phyloP scores from a whole-genome alignment of 2,329 filamentous ascomycete species.

The Trichoderma guizhouense region DNA sequence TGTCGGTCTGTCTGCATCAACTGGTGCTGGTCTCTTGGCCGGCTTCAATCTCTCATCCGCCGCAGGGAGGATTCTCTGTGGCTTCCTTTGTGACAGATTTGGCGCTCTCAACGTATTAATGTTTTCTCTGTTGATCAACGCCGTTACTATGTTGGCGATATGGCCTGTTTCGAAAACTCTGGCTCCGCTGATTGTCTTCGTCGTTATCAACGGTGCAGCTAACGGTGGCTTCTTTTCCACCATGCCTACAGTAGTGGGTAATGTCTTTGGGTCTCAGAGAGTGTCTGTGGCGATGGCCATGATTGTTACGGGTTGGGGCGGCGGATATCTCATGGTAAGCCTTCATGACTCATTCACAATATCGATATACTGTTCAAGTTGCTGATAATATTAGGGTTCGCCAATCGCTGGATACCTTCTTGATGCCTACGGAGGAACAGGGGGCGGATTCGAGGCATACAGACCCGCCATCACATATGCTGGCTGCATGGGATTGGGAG shows the following conservation, averaged over 20 bases:
- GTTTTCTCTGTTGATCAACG: slow-evolving; percentile 46
- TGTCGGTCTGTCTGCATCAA: slow-evolving; percentile 46
- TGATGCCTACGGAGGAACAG: slow-evolving; percentile 48
- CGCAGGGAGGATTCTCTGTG: slow-evolving; percentile 50
- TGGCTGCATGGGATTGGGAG: slow-evolving; percentile 46
- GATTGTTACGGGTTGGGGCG: slow-evolving; percentile 57
- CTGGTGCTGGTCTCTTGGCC: slow-evolving; percentile 54
- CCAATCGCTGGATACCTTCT: slow-evolving; percentile 59
- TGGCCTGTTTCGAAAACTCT: slow-evolving; percentile 55
- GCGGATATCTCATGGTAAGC: slow-evolving; percentile 54
- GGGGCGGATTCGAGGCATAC: slow-evolving; percentile 47
- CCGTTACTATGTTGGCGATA: slow-evolving; percentile 54
- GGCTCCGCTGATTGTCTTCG: slow-evolving; percentile 51
- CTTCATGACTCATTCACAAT: neutral
- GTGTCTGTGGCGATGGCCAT: slow-evolving; percentile 57
- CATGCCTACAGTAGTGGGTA: slow-evolving; percentile 58
- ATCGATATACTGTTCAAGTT: neutral
- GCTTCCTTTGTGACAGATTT: slow-evolving; percentile 48
- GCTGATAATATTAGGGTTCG: slow-evolving; percentile 37
- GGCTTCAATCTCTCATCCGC: slow-evolving; percentile 58
- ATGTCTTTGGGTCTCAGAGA: slow-evolving; percentile 52
- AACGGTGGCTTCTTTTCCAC: slow-evolving; percentile 60
- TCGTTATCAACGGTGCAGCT: slow-evolving; percentile 53
- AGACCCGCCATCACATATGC: slow-evolving; percentile 59
- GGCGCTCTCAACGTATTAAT: slow-evolving; percentile 53